Percentiles rank a stretch among this genome's conserved stretches.
Conservation (phyloP, 2,329 filamentous ascomycete species). For the Trichoderma aggressivum region DNA sequence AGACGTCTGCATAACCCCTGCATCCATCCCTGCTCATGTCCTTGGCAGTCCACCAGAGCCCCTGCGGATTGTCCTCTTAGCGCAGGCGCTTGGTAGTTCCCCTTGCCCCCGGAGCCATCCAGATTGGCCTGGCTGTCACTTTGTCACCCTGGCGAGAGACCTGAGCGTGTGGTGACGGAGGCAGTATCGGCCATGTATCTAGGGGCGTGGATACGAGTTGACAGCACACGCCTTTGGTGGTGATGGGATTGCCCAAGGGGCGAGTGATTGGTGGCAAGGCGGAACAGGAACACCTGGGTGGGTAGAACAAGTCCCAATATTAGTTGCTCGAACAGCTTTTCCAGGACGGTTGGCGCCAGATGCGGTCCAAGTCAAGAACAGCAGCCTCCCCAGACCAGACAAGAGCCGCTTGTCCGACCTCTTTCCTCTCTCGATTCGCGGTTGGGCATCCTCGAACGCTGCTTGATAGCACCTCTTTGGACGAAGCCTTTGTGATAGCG, state of each 20-base stretch:
- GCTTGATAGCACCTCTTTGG: not conserved
- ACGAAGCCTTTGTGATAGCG: not conserved
- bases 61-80: slow-evolving; percentile 12
- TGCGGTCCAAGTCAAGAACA: slow-evolving; percentile 13
- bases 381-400: slow-evolving; percentile 2
- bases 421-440: not conserved
- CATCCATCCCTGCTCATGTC: slow-evolving; percentile 8
- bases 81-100: slow-evolving; percentile 10
- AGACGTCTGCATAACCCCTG: slow-evolving; percentile 14
- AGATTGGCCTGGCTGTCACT: slow-evolving; percentile 3
- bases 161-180: not conserved
- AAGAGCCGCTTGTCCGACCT: not conserved
- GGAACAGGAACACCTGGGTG: slow-evolving; percentile 2
- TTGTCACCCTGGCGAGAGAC: slow-evolving; percentile 9
- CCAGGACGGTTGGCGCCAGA: not conserved
- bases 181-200: slow-evolving; percentile 9
- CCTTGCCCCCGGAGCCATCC: not conserved
- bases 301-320: slow-evolving; percentile 13
- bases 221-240: slow-evolving; percentile 9
- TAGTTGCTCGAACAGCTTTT: slow-evolving; percentile 1
- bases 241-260: slow-evolving; percentile 8
- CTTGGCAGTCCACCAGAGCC: slow-evolving; percentile 8
- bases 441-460: not conserved
- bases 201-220: slow-evolving; percentile 15
- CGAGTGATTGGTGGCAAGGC: slow-evolving; percentile 12